Conservation (phyloP, 2,329 filamentous ascomycete genomes). For the Exophiala dermatitidis region DNA sequence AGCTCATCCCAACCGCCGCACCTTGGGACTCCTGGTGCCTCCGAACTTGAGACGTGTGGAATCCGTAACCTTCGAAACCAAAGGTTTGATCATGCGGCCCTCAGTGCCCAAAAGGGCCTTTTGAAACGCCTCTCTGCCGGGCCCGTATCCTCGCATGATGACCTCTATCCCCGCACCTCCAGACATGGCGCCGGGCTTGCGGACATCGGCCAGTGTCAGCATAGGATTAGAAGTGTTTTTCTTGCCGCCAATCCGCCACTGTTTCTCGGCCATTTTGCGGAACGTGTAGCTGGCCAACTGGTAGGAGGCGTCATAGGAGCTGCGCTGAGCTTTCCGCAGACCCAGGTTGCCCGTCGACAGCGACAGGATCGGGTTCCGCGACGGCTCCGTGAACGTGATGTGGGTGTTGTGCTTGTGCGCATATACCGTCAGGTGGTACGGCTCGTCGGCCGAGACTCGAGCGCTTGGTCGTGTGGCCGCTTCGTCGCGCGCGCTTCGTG, state of each 20-base stretch:
- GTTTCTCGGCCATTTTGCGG: conserved; percentile 74
- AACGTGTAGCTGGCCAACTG: conserved; percentile 80
- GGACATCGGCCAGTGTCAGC: conserved; percentile 73
- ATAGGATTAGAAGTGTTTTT: conserved; percentile 50
- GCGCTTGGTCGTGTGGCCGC: conserved; percentile 9
- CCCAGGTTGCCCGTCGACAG: conserved; percentile 80
- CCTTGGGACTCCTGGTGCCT: conserved; percentile 77
- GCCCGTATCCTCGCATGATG: conserved; percentile 74
- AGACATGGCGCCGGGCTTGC: conserved; percentile 68
- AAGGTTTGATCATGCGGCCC: conserved; percentile 64
- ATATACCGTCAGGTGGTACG: conserved; percentile 82
- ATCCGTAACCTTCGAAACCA: conserved; percentile 76
- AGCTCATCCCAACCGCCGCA: conserved; percentile 65
- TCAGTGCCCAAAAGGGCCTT: conserved; percentile 86
- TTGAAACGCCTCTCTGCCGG: conserved; percentile 76
- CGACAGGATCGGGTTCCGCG: conserved; percentile 70
- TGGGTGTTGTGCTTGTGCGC: conserved; percentile 91
- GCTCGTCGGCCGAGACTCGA: conserved; percentile 40
- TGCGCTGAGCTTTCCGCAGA: conserved; percentile 75
- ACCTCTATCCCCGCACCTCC: conserved; percentile 65
- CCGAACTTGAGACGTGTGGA: conserved; percentile 90
- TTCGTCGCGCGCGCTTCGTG: conserved; percentile 15
- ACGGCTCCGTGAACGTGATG: conserved; percentile 78
- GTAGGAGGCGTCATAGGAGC: conserved; percentile 84
- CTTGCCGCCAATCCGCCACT: conserved; percentile 67